Conservation (phyloP, 768 basidiomycete species). For the Lactarius pseudohatsudake region DNA sequence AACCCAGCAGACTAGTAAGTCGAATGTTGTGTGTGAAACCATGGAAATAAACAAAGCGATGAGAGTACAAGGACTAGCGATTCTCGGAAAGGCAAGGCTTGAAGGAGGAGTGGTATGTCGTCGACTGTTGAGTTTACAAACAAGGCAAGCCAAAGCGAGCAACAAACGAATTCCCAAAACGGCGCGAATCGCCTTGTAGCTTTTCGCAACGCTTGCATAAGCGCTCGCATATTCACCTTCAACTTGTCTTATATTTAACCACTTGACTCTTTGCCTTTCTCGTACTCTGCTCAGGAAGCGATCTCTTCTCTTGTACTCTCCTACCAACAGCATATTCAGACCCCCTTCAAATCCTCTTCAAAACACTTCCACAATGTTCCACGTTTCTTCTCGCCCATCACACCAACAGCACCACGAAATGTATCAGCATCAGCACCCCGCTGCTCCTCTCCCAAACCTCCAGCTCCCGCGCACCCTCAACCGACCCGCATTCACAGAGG, state of each 20-base stretch:
- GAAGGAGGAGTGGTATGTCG: neutral
- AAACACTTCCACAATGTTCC: slow-evolving; percentile 25
- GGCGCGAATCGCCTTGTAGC: slow-evolving; percentile 27
- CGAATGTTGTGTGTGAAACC: neutral
- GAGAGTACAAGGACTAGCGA: slow-evolving; percentile 18
- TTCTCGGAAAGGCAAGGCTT: slow-evolving; percentile 26
- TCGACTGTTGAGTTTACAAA: neutral
- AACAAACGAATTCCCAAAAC: slow-evolving; percentile 30
- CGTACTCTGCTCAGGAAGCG: slow-evolving; percentile 29
- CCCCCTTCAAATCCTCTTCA: neutral
- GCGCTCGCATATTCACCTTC: slow-evolving; percentile 17
- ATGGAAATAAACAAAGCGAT: slow-evolving; percentile 13
- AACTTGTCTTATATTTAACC: slow-evolving; percentile 28
- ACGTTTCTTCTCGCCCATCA: slow-evolving; percentile 24
- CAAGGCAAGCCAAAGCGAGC: slow-evolving; percentile 20
- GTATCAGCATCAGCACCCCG: slow-evolving; percentile 27
- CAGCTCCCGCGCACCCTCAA: slow-evolving; percentile 73
- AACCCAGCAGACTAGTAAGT: slow-evolving; percentile 2
- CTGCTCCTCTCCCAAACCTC: slow-evolving; percentile 41
- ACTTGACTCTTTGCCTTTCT: slow-evolving; percentile 11
- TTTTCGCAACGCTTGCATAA: slow-evolving; percentile 16
- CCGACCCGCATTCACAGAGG: slow-evolving; percentile 58
- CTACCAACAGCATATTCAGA: neutral
- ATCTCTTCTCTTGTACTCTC: slow-evolving; percentile 1
- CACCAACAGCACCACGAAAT: slow-evolving; percentile 26